Base-by-base conservation (phyloP, 371 early-diverging fungal species). In the Neoconidiobolus thromboides region DNA sequence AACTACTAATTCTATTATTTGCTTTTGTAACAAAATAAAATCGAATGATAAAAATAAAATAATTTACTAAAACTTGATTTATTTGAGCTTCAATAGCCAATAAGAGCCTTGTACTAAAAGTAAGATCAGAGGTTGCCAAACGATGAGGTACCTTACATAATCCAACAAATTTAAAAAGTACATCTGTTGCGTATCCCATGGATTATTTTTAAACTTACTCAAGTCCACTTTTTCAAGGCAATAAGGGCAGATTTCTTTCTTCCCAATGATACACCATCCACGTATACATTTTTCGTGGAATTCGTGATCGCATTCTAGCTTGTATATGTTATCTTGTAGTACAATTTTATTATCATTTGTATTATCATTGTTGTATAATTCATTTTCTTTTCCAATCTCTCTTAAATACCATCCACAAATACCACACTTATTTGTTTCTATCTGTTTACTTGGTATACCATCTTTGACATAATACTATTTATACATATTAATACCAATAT, bases 191-290 rank as follows among this genome's bases (percentile, higher is more conserved):
- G 78, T 81, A 61, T 82, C 81, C 81, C 82, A 84, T 69, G 89
- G 87, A 61, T 88, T 87, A 57, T 74, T 73, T 61, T 79, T 79
- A 65, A 91, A 86, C 26, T 76, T 76, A 47, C 80, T 79, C 51
- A 87, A 64, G 64, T 89, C 85, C 5, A 91, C 89, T 62, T 86
- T 87, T 67, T 91, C 91, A 64, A 86, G 87, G 72, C 83, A 94
- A 66, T 88, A 93, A n/a, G 94, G 94, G 68, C 97, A 97, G 57
- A 78, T 79, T 53, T 88, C 89, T 65, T 91, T 93, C 65, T 94
- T 94, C 46, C 93, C 93, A 58, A 97, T 81, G 57, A 94, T 74
- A 55, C 83, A 83, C 94, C 94, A 94, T 46, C 93, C 95, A 61
- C 91, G 83, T 59, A 95, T 91, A 71, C 95, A 97, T 48, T 79